A percentile compares a stretch with the other conserved stretches of the same genome.
phyloP scores from a whole-genome alignment of 257 asterid genomes.

The Plantago elongata region DNA sequence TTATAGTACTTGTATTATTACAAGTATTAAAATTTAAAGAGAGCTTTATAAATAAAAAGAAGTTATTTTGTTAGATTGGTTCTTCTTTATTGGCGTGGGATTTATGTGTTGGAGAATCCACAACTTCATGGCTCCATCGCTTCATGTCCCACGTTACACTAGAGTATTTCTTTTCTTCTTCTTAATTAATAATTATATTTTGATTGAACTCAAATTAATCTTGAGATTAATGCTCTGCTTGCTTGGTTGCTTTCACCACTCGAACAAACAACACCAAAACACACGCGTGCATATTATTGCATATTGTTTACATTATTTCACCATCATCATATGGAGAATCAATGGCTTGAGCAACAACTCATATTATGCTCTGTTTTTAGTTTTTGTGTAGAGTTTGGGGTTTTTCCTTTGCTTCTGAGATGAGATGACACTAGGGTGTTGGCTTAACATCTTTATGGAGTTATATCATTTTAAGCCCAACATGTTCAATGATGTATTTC shows the following conservation, averaged over 20 bases:
- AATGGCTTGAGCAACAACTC: no score
- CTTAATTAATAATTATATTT: conserved; percentile 1
- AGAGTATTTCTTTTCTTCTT: neutral
- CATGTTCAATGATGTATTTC: no score
- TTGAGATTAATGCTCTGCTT: conserved; percentile 12
- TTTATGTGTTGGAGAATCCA: conserved; percentile 51
- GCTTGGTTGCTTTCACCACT: conserved; percentile 37
- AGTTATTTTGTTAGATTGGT: neutral
- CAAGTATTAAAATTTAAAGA: no score
- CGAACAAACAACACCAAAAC: conserved; percentile 19
- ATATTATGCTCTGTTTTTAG: no score
- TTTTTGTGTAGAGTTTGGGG: no score
- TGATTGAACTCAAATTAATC: neutral
- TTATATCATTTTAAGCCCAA: no score
- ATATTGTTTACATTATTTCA: neutral
- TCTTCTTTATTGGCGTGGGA: conserved; percentile 43
- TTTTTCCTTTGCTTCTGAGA: no score
- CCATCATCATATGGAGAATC: no score
- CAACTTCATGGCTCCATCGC: conserved; percentile 39
- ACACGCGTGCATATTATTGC: conserved; percentile 33
- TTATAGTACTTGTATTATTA: no score
- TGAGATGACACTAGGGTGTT: no score
- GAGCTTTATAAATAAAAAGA: neutral
- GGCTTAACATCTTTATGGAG: no score
- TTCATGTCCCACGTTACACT: conserved; percentile 24